phyloP scores from a whole-genome alignment of 2,329 filamentous ascomycete species.

The Mycocentrospora acerina region DNA sequence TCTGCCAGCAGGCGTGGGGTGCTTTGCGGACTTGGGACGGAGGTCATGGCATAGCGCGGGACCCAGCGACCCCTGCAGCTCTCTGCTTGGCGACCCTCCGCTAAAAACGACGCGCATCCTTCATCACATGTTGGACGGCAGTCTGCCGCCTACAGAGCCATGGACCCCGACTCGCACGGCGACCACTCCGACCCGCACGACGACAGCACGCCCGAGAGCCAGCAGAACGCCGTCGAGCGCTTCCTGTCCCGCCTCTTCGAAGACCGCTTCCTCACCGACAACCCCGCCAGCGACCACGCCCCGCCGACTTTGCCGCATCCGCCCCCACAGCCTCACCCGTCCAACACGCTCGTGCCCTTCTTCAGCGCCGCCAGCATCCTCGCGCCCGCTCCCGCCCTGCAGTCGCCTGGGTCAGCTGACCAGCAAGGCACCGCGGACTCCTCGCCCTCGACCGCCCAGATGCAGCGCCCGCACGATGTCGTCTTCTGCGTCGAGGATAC shows the following conservation, averaged over 20 bases:
- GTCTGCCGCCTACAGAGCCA: constrained; percentile 10
- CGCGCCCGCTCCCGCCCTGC: constrained; percentile 5
- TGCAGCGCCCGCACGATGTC: constrained; percentile 21
- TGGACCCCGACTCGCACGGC: constrained; percentile 12
- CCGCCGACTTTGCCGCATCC: constrained; percentile 12
- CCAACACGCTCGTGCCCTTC: constrained; percentile 22
- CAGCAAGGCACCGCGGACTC: constrained; percentile 1
- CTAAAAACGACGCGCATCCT: constrained; percentile 4
- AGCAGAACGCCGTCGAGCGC: constrained; percentile 14
- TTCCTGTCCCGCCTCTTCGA: constrained; percentile 25
- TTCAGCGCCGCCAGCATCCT: constrained; percentile 21
- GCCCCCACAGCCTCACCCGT: constrained; percentile 3
- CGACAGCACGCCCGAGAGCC: constrained; percentile 4
- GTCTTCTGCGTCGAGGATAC: constrained; percentile 47
- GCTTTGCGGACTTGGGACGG: constrained; percentile 14
- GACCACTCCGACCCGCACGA: constrained; percentile 5
- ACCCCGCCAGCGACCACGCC: constrained; percentile 14
- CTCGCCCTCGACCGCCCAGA: constrained; percentile 4
- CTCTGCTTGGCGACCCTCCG: constrained; percentile 6
- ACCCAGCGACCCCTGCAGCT: constrained; percentile 6
- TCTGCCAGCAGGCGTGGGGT: neutral
- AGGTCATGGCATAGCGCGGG: constrained; percentile 8
- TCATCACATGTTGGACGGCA: constrained; percentile 16
- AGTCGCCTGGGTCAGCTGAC: neutral
- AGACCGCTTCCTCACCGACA: constrained; percentile 21